These are phyloP conservation scores for Seminavis robusta DNA, from an alignment of 108 stramenopile genomes.

Conservation along the genomic window DNA sequence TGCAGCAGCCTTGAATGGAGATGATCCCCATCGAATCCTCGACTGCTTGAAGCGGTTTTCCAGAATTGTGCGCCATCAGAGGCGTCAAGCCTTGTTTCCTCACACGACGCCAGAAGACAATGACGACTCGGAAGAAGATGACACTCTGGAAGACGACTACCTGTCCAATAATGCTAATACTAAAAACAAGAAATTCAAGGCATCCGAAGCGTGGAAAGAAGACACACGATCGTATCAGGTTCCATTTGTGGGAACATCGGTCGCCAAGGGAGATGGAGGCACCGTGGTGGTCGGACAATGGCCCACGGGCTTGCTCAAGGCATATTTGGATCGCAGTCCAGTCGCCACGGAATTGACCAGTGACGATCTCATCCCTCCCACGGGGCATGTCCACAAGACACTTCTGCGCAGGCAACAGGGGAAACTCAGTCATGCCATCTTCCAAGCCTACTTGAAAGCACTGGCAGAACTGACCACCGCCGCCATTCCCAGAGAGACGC, in stretches of 20 bases:
- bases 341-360: slow-evolving; percentile 60
- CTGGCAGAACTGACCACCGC: slow-evolving; percentile 44
- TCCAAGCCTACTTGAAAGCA: slow-evolving; percentile 37
- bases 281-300: slow-evolving; percentile 40
- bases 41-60: slow-evolving; percentile 49
- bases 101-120: slow-evolving; percentile 6
- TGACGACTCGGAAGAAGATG: slow-evolving; percentile 9
- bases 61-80: slow-evolving; percentile 36
- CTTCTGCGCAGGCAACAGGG: slow-evolving; percentile 26
- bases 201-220: slow-evolving; percentile 61
- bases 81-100: slow-evolving; percentile 29
- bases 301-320: slow-evolving; percentile 79
- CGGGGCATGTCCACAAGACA: slow-evolving; percentile 43
- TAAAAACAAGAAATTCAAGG: slow-evolving; percentile 37
- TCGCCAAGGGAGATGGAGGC: slow-evolving; percentile 53
- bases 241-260: slow-evolving; percentile 83
- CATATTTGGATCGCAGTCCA: slow-evolving; percentile 66
- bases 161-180: slow-evolving; percentile 17
- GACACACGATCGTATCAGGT: slow-evolving; percentile 72
- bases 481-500: slow-evolving; percentile 41
- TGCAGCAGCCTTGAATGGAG: slow-evolving; percentile 71
- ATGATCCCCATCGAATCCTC: slow-evolving; percentile 56
- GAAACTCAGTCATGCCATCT: slow-evolving; percentile 27
- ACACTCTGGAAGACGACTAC: slow-evolving; percentile 19
- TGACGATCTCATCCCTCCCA: slow-evolving; percentile 45